phyloP scores from a whole-genome alignment of 345 rosid species.

The Corchorus olitorius region DNA sequence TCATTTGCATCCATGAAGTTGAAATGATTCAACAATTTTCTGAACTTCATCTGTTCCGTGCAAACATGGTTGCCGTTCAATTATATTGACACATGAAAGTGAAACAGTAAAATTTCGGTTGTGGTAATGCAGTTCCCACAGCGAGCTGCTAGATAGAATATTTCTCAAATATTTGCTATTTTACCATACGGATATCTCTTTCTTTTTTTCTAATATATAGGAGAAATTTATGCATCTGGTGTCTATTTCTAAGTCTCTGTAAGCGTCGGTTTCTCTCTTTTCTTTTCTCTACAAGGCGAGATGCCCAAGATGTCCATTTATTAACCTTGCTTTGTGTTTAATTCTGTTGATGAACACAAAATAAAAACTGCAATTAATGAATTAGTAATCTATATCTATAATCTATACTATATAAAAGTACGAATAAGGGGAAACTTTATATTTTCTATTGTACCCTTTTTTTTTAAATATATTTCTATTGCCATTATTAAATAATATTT shows the following conservation, averaged over 20 bases:
- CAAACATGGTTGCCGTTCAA: background rate
- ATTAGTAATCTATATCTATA: too few species aligned
- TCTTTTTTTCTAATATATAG: background rate
- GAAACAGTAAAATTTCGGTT: background rate
- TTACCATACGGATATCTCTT: background rate
- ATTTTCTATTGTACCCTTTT: too few species aligned
- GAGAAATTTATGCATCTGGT: background rate
- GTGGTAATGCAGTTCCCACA: background rate
- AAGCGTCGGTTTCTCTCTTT: background rate
- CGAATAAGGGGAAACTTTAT: too few species aligned
- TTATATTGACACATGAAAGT: background rate
- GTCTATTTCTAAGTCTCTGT: background rate
- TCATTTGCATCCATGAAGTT: slow-evolving; percentile 79
- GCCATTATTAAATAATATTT: too few species aligned
- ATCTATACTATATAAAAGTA: too few species aligned
- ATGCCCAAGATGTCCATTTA: too few species aligned
- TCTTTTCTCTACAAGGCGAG: too few species aligned
- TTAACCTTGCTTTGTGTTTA: too few species aligned
- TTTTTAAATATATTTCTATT: too few species aligned
- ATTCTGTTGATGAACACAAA: too few species aligned
- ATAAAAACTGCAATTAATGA: too few species aligned
- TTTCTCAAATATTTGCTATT: background rate
- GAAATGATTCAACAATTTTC: slow-evolving; percentile 36
- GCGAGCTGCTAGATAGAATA: background rate
- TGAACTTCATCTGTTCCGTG: background rate